Evolutionary conservation across 495 filamentous ascomycete genomes (phyloP), one percentile per base, ranked within the genome.

Genomic region (Massariosphaeria phaeospora): DNA sequence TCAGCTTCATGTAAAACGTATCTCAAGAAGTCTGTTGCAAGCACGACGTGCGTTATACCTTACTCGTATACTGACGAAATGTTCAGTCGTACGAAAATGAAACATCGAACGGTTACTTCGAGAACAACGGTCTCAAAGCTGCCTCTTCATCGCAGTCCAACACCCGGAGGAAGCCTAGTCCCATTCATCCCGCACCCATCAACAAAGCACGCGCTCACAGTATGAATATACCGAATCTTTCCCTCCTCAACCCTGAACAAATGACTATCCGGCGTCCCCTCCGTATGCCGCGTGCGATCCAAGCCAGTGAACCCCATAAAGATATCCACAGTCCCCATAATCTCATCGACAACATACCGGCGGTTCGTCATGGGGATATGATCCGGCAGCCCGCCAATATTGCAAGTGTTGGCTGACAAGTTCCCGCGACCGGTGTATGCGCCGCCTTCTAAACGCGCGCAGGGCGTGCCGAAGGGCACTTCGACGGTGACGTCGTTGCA

Each of bases 391-490:
- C 64, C 63, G 58, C 57, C 53, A 12, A 68, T 66, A 34, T 51
- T 57, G 47, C 67, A 75, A 1, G 70, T 72, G 51, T 73, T 72
- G 2, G 61, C 63, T 1, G 55, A 52, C 3, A 50, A 34, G 23
- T 50, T 50, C 9, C 55, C 35, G 24, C 52, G 56, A 66, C 46
- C 64, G 55, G 13, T 70, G 56, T 77, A 75, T 9, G 56, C 57
- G 17, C 74, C 74, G 10, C 74, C 74, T 52, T 76, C 73, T 35
- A 77, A 64, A 0, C 73, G 63, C 1, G 73, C 68, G 44, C 74
- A 76, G 17, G 72, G 73, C 5, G 62, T 73, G 0, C 70, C 72
- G 44, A 69, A 73, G 0, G 74, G 74, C 1, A 75, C 73, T n/a
- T 57, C 61, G 12, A 73, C 63, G 15, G 23, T 68, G 10, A 61